phyloP scores from a whole-genome alignment of 1,139 yeast species.

The Candida tropicalis region DNA sequence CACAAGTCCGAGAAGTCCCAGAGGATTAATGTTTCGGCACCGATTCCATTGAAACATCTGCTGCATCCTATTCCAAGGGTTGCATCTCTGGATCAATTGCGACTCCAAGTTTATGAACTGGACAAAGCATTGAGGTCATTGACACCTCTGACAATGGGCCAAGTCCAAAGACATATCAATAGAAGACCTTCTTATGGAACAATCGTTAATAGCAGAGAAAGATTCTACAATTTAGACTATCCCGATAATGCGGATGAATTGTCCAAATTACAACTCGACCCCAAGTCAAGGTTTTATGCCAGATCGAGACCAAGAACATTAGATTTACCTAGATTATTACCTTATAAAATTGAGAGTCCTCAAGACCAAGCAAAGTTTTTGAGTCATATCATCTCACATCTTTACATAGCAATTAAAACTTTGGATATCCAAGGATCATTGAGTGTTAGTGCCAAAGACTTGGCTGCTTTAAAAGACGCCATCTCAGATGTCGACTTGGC shows the following conservation, averaged over 20 bases:
- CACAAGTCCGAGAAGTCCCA: conserved; percentile 7
- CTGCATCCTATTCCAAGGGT: conserved; percentile 14
- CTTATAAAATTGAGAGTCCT: conserved; percentile 73
- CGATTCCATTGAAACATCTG: conserved; percentile 22
- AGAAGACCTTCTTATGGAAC: conserved; percentile 41
- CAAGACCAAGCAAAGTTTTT: conserved; percentile 74
- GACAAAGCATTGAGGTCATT: conserved; percentile 22
- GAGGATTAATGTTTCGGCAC: conserved; percentile 20
- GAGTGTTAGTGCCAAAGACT: conserved; percentile 65
- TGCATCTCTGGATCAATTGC: conserved; percentile 18
- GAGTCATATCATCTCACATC: conserved; percentile 74
- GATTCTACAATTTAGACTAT: conserved; percentile 58
- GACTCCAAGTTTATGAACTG: conserved; percentile 9
- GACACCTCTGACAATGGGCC: conserved; percentile 29
- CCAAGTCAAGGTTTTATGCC: conserved; percentile 58
- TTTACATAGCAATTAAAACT: conserved; percentile 77
- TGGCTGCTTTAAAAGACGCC: conserved; percentile 44
- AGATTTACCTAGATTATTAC: conserved; percentile 64
- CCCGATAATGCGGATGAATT: conserved; percentile 52
- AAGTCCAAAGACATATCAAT: conserved; percentile 18
- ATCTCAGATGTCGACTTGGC: conserved; percentile 54
- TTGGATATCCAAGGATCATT: conserved; percentile 76
- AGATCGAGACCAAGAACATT: conserved; percentile 55
- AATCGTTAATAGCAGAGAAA: conserved; percentile 41
- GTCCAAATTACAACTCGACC: conserved; percentile 44